Conservation (phyloP, 768 basidiomycete species). For the Psilocybe subaeruginosa region DNA sequence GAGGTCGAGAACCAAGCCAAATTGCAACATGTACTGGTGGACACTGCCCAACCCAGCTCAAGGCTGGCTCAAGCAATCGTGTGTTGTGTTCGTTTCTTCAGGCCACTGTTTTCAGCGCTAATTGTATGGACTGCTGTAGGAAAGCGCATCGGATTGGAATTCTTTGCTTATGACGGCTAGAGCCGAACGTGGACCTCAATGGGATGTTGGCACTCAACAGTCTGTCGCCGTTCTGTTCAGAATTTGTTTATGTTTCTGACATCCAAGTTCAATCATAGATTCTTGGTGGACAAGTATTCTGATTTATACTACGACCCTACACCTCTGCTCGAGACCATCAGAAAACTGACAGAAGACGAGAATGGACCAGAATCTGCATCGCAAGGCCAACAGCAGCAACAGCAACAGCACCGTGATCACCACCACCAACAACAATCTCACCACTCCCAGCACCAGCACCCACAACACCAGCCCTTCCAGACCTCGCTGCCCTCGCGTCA, state of each 20-base stretch:
- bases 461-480: conserved; percentile 26
- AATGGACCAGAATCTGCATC: conserved; percentile 30
- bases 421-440: conserved; percentile 24
- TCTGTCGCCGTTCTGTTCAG: conserved; percentile 38
- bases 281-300: conserved; percentile 74
- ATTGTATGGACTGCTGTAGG: conserved; percentile 35
- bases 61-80: conserved; percentile 73
- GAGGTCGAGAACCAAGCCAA: conserved; percentile 62
- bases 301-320: conserved; percentile 76
- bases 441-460: conserved; percentile 25
- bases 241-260: not conserved
- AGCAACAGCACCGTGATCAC: conserved; percentile 27
- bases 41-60: conserved; percentile 64
- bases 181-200: conserved; percentile 83
- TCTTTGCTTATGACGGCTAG: conserved; percentile 77
- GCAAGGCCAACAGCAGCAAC: conserved; percentile 28
- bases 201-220: conserved; percentile 89
- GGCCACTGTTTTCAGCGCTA: not conserved
- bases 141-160: conserved; percentile 87
- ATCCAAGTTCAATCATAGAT: conserved; percentile 42
- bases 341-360: conserved; percentile 49
- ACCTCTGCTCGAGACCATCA: conserved; percentile 55
- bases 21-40: conserved; percentile 49
- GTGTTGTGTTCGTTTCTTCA: conserved; percentile 30
- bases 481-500: conserved; percentile 26